A percentile compares a stretch with the other conserved stretches of the same genome.
phyloP scores from a whole-genome alignment of 2,329 filamentous ascomycete genomes.

The Claviceps capensis region DNA sequence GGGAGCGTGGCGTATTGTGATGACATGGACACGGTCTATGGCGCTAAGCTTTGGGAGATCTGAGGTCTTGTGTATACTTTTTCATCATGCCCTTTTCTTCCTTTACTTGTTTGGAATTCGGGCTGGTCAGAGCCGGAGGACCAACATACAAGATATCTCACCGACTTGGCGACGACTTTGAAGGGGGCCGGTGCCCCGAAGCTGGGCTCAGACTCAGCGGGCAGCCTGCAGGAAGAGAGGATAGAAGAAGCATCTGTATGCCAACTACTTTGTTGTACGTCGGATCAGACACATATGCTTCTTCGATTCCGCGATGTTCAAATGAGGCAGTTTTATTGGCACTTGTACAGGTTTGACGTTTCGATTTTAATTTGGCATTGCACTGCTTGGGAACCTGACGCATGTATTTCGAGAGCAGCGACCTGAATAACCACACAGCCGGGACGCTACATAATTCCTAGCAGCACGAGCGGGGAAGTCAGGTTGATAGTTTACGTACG shows the following conservation, averaged over 20 bases:
- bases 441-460: conserved; percentile 2
- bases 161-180: neutral
- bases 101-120: too few species aligned
- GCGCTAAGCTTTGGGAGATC: neutral
- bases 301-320: neutral
- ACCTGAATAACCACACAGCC: conserved; percentile 1
- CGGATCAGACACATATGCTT: neutral
- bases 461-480: conserved; percentile 3
- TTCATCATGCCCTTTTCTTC: neutral
- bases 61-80: neutral
- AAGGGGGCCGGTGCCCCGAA: neutral
- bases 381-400: neutral
- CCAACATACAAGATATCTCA: neutral
- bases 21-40: conserved; percentile 15
- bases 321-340: neutral
- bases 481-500: conserved; percentile 1
- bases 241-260: neutral
- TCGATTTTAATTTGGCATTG: conserved; percentile 1
- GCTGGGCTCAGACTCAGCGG: too few species aligned
- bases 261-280: neutral
- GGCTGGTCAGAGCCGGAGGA: neutral
- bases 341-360: neutral
- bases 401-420: neutral
- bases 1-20: conserved; percentile 27
- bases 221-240: too few species aligned